Conservation (phyloP, 78 protist species). For the Salpingoeca rosetta region DNA sequence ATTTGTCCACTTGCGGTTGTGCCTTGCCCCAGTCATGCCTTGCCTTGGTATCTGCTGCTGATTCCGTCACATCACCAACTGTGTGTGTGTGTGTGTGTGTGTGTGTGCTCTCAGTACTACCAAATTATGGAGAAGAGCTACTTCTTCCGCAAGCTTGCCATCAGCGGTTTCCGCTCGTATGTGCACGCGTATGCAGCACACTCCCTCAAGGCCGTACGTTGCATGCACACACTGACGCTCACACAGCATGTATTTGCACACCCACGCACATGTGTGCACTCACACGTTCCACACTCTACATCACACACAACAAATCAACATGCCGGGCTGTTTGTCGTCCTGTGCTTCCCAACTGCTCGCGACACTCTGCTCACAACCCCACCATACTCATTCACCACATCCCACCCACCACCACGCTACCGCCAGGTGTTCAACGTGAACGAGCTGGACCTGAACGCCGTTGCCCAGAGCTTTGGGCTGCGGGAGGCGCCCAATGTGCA, state of each 20-base stretch:
- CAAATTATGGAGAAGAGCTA: conserved; percentile 85
- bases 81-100: neutral
- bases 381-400: too few species aligned
- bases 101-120: conserved; percentile 61
- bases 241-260: neutral
- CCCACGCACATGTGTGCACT: neutral
- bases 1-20: neutral
- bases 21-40: neutral
- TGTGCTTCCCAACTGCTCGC: too few species aligned
- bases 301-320: too few species aligned
- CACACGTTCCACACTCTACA: too few species aligned
- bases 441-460: conserved; percentile 58
- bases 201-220: conserved; percentile 51
- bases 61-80: too few species aligned
- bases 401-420: too few species aligned
- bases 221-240: neutral
- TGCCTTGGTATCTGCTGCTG: neutral
- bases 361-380: too few species aligned
- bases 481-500: conserved; percentile 46
- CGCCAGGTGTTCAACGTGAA: conserved; percentile 77
- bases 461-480: conserved; percentile 58
- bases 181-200: conserved; percentile 91
- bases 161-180: conserved; percentile 91
- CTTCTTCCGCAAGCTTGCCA: conserved; percentile 80
- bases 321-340: too few species aligned